Conservation (phyloP, 2,329 filamentous ascomycete genomes). For the Neofusicoccum kwambonambiense region DNA sequence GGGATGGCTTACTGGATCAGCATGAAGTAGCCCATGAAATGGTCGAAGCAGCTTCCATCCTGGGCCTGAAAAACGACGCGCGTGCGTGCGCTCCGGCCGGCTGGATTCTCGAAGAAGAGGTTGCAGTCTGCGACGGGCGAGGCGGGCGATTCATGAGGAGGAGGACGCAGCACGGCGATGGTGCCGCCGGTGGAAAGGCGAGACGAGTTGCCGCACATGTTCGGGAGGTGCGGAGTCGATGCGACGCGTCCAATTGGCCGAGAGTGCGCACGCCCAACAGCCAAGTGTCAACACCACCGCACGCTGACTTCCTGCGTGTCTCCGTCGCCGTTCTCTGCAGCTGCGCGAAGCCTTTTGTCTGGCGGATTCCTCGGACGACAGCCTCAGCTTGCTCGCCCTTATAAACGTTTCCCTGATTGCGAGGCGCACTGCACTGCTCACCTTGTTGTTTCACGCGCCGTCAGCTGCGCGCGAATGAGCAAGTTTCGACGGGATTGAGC, state of each 20-base stretch:
- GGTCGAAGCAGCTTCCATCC: constrained; percentile 4
- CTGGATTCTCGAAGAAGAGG: constrained; percentile 16
- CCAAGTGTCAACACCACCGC: constrained; percentile 12
- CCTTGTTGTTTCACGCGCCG: neutral
- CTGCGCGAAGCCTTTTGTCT: neutral
- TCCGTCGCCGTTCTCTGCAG: neutral
- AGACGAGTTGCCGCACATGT: constrained; percentile 14
- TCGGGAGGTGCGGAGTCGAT: neutral
- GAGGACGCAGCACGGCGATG: constrained; percentile 17
- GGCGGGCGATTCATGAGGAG: neutral
- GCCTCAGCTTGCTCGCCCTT: neutral
- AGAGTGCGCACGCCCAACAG: neutral
- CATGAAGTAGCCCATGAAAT: constrained; percentile 7
- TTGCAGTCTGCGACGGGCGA: constrained; percentile 9
- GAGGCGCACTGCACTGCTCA: neutral
- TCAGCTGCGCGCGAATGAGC: constrained; percentile 9
- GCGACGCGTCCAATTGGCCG: neutral
- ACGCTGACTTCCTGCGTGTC: neutral
- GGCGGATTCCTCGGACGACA: neutral
- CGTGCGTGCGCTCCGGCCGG: neutral
- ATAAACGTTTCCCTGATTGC: neutral
- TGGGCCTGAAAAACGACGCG: constrained; percentile 7
- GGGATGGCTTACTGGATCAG: constrained; percentile 15
- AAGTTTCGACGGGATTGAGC: constrained; percentile 17
- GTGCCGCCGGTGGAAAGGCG: constrained; percentile 14